phyloP scores from a whole-genome alignment of 2,329 filamentous ascomycete genomes.

The Neofusicoccum kwambonambiense region DNA sequence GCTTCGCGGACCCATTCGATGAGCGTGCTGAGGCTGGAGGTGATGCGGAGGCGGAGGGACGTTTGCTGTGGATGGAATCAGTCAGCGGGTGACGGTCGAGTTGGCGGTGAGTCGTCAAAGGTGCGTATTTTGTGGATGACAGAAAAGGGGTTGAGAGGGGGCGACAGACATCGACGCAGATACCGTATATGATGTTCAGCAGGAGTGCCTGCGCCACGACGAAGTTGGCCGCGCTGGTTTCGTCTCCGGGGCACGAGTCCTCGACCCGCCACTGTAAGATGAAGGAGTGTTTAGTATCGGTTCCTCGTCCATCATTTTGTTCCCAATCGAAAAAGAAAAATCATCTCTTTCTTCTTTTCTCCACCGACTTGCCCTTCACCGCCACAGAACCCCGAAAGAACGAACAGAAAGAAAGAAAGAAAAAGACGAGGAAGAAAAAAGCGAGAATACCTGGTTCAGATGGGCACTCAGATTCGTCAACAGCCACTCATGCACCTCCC shows the following conservation, averaged over 20 bases:
- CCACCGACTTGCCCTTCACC: background rate
- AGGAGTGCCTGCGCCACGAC: background rate
- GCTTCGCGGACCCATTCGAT: constrained; percentile 7
- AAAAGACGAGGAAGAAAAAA: background rate
- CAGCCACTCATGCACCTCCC: background rate
- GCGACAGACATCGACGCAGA: background rate
- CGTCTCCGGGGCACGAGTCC: background rate
- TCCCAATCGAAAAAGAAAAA: background rate
- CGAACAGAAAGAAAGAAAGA: background rate
- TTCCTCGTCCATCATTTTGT: background rate
- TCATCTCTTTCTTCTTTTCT: too few relatives aligned
- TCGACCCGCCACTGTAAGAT: background rate
- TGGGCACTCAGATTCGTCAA: background rate
- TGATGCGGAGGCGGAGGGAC: background rate
- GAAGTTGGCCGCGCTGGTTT: background rate
- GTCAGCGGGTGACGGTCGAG: too few relatives aligned
- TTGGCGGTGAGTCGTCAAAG: too few relatives aligned
- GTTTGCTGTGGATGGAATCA: background rate
- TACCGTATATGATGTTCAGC: background rate
- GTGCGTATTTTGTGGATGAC: too few relatives aligned
- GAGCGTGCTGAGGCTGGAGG: background rate
- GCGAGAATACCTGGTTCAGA: background rate
- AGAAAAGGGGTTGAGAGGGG: too few relatives aligned
- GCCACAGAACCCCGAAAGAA: background rate
- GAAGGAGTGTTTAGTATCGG: background rate